Evolutionary conservation across 768 basidiomycete species (phyloP).

Genomic region (Phaffia australis): DNA sequence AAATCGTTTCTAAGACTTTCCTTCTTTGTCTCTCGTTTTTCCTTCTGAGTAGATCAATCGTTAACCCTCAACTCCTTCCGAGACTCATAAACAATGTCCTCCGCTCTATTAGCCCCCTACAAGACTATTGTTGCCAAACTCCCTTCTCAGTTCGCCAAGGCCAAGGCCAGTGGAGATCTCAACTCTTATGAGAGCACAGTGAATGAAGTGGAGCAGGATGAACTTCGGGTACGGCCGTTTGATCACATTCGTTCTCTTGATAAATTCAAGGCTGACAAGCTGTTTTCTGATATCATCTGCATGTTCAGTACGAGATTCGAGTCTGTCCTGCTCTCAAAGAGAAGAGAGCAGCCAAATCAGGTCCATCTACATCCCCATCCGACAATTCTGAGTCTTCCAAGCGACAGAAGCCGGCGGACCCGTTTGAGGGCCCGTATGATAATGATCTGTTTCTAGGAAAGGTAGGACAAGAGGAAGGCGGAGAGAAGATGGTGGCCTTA

Average conservation of each 20-base stretch:
- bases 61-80: too few relatives aligned
- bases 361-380: background rate
- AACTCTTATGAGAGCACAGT: conserved; percentile 15
- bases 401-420: conserved; percentile 13
- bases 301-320: conserved; percentile 21
- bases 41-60: too few relatives aligned
- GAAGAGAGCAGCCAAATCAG: conserved; percentile 8
- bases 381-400: background rate
- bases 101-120: conserved; percentile 16
- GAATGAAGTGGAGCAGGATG: conserved; percentile 21
- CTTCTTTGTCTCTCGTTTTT: too few relatives aligned
- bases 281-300: too few relatives aligned
- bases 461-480: conserved; percentile 24
- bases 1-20: too few relatives aligned
- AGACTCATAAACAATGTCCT: background rate
- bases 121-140: conserved; percentile 8
- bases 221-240: conserved; percentile 11
- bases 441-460: conserved; percentile 22
- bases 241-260: too few relatives aligned
- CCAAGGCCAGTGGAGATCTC: conserved; percentile 18
- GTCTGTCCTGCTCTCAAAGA: conserved; percentile 22
- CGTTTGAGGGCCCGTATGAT: conserved; percentile 25
- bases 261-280: too few relatives aligned
- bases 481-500: conserved; percentile 23
- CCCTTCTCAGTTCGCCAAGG: conserved; percentile 20